These are phyloP conservation scores for Cladophialophora bantiana DNA, from an alignment of 2,329 filamentous ascomycete species.

Conservation along the genomic window DNA sequence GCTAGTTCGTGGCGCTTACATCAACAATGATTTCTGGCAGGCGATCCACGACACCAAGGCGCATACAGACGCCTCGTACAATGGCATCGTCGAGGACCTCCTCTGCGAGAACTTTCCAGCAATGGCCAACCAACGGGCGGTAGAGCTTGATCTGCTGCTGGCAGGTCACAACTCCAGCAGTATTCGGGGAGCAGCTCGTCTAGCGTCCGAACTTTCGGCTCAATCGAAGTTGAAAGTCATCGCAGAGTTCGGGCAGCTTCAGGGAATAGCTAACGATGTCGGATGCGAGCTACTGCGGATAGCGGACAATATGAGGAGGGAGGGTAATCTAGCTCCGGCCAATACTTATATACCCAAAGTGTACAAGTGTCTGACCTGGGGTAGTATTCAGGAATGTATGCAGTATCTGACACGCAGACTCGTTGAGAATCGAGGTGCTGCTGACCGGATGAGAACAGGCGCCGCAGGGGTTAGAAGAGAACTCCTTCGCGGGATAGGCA, in stretches of 20 bases:
- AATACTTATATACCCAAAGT: constrained; percentile 53
- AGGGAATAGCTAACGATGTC: constrained; percentile 96
- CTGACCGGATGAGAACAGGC: constrained; percentile 67
- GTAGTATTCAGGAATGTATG: constrained; percentile 65
- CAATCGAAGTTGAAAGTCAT: constrained; percentile 53
- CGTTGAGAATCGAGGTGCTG: constrained; percentile 76
- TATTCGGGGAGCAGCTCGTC: constrained; percentile 58
- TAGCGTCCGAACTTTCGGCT: constrained; percentile 55
- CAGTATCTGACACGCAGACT: constrained; percentile 69
- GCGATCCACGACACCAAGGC: constrained; percentile 56
- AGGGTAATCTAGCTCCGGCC: constrained; percentile 36
- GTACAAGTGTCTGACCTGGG: constrained; percentile 68
- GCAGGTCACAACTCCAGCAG: constrained; percentile 66
- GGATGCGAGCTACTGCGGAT: constrained; percentile 62
- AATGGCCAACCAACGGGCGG: constrained; percentile 48
- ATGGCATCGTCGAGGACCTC: constrained; percentile 62
- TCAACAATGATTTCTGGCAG: constrained; percentile 57
- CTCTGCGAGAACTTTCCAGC: constrained; percentile 52
- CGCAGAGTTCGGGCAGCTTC: constrained; percentile 76
- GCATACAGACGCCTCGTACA: constrained; percentile 61
- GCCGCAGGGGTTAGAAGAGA: constrained; percentile 70
- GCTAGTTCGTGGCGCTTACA: constrained; percentile 62
- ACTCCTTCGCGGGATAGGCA: constrained; percentile 45
- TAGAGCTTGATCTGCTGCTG: constrained; percentile 60
- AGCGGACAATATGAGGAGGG: constrained; percentile 39